Conservation (phyloP, 2,329 filamentous ascomycete species). For the Alternaria sp. region DNA sequence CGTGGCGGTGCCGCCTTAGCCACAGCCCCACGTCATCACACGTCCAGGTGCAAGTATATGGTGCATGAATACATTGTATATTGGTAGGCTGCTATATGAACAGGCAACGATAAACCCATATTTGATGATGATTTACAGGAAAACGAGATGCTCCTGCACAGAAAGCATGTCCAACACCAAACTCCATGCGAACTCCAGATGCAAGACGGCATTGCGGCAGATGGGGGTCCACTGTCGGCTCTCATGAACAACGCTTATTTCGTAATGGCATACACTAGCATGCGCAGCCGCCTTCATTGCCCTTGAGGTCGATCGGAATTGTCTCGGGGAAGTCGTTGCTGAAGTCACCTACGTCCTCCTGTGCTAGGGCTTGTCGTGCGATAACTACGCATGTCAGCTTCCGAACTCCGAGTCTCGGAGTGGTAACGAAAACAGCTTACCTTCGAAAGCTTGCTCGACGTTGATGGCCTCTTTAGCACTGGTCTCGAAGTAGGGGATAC, state of each 20-base stretch:
- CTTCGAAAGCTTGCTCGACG: conserved; percentile 84
- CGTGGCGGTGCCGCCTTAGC: conserved; percentile 12
- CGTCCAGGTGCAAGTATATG: background rate
- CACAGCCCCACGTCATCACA: conserved; percentile 28
- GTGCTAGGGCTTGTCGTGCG: conserved; percentile 90
- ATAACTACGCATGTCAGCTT: conserved; percentile 70
- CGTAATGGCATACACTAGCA: conserved; percentile 64
- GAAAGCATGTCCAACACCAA: conserved; percentile 35
- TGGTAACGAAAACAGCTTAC: conserved; percentile 45
- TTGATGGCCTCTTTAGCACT: conserved; percentile 99
- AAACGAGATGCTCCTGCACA: conserved; percentile 19
- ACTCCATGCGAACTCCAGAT: conserved; percentile 39
- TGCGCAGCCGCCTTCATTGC: conserved; percentile 89
- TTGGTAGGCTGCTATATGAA: conserved; percentile 25
- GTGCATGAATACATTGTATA: conserved; percentile 9
- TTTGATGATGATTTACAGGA: conserved; percentile 24
- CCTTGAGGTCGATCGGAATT: conserved; percentile 97
- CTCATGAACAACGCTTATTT: conserved; percentile 15
- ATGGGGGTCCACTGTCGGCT: conserved; percentile 2
- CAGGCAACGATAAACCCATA: conserved; percentile 15
- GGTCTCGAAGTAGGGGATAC: conserved; percentile 98
- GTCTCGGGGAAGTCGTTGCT: conserved; percentile 97
- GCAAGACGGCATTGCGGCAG: conserved; percentile 15
- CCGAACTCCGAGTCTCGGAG: background rate
- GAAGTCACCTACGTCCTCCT: conserved; percentile 98